Evolutionary conservation across 371 early-diverging fungal genomes (phyloP).

Genomic region (Mortierella sp.): DNA sequence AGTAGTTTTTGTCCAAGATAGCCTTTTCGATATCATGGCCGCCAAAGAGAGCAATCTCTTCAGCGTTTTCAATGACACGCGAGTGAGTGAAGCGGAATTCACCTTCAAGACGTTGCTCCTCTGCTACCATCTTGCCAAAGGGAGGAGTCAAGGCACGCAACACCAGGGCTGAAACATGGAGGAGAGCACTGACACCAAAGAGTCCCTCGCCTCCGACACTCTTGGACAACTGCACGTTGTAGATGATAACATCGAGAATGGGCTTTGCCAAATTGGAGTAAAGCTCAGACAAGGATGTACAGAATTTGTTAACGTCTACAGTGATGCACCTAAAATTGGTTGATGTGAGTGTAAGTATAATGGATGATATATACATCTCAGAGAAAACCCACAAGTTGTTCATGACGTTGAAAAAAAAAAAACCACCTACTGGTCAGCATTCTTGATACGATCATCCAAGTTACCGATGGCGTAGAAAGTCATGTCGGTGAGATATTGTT

Average conservation of each 20-base stretch:
- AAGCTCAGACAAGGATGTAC: constrained; percentile 79
- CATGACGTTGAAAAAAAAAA: neutral
- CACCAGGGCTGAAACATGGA: constrained; percentile 77
- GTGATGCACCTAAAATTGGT: constrained; percentile 72
- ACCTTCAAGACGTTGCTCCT: constrained; percentile 83
- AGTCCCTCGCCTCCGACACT: constrained; percentile 86
- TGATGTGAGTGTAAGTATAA: neutral
- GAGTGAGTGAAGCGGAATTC: constrained; percentile 92
- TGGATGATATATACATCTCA: neutral
- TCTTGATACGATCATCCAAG: constrained; percentile 87
- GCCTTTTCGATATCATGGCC: constrained; percentile 83
- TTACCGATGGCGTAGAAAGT: constrained; percentile 89
- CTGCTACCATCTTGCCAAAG: constrained; percentile 90
- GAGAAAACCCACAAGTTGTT: neutral
- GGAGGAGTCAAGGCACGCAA: constrained; percentile 88
- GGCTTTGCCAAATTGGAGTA: constrained; percentile 92
- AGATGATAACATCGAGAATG: constrained; percentile 87
- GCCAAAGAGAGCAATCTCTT: constrained; percentile 90
- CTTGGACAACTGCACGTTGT: constrained; percentile 85
- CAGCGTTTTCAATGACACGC: constrained; percentile 88
- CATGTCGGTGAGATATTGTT: constrained; percentile 86
- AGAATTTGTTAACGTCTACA: constrained; percentile 90
- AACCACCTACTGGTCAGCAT: constrained; percentile 82
- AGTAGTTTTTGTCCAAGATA: constrained; percentile 83
- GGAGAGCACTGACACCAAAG: constrained; percentile 73